These are phyloP conservation scores for Coelastrella sp. DNA, from an alignment of 139 green algal species.

Conservation along the genomic window DNA sequence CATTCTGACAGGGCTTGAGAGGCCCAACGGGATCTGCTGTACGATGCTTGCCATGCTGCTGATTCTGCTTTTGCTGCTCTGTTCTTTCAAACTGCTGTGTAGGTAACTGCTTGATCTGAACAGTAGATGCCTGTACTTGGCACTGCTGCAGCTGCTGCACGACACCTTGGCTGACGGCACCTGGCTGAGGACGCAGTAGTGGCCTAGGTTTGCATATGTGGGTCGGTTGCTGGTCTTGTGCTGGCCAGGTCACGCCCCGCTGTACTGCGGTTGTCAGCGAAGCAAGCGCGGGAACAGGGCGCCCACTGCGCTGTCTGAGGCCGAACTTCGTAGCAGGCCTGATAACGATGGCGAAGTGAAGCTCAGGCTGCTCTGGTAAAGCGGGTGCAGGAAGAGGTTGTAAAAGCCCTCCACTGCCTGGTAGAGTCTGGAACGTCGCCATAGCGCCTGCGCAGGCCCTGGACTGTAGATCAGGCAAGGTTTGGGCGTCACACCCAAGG, in stretches of 20 bases:
- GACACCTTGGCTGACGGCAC: background rate
- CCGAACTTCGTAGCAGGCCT: background rate
- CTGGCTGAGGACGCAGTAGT: slow-evolving; percentile 23
- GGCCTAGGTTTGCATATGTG: background rate
- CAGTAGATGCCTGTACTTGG: background rate
- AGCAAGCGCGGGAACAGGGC: background rate
- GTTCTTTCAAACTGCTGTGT: background rate
- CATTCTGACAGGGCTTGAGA: background rate
- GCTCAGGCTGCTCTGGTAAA: background rate
- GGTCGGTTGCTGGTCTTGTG: slow-evolving; percentile 1
- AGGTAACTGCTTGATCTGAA: background rate
- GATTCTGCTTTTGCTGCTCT: background rate
- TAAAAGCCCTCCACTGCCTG: background rate
- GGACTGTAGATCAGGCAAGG: background rate
- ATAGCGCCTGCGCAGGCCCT: background rate
- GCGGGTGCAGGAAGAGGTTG: background rate
- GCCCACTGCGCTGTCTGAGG: background rate
- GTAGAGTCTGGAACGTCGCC: background rate
- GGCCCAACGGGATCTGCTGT: background rate
- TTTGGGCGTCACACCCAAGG: background rate
- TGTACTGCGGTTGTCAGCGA: background rate
- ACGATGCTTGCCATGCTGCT: background rate
- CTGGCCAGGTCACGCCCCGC: background rate
- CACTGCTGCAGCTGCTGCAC: background rate
- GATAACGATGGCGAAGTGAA: background rate